Percentiles rank a stretch among this genome's conserved stretches.
Conservation (phyloP, 1,284 basidiomycete species). For the Fereydounia khargensis region DNA sequence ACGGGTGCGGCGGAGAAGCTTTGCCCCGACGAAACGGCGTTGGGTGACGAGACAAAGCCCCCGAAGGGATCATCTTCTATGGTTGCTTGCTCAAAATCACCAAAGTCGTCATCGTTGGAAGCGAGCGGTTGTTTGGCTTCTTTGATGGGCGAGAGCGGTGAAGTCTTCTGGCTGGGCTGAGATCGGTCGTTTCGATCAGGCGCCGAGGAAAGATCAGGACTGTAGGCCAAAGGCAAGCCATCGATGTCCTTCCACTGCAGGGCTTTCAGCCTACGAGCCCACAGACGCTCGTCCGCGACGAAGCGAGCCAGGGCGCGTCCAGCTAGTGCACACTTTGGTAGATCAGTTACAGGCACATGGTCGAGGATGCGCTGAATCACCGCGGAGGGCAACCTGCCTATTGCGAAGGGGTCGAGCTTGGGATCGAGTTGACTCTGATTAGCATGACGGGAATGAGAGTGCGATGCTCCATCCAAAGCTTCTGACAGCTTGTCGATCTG, state of each 20-base stretch:
- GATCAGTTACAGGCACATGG: conserved; percentile 22
- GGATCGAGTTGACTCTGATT: background rate
- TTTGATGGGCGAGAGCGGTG: background rate
- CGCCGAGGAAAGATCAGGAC: conserved; percentile 12
- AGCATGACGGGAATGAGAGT: background rate
- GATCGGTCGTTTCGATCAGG: background rate
- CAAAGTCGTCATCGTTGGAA: conserved; percentile 76
- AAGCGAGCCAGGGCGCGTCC: conserved; percentile 31
- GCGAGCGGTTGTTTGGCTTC: background rate
- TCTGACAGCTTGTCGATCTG: no score
- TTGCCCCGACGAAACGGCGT: conserved; percentile 7
- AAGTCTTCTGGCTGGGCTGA: no score
- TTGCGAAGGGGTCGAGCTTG: conserved; percentile 21
- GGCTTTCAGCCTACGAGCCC: conserved; percentile 21
- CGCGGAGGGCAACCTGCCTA: conserved; percentile 20
- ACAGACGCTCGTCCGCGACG: conserved; percentile 39
- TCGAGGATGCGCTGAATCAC: conserved; percentile 31
- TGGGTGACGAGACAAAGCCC: conserved; percentile 64
- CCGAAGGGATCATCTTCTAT: conserved; percentile 56
- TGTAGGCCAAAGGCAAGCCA: conserved; percentile 17
- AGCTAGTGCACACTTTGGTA: conserved; percentile 24
- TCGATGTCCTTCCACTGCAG: conserved; percentile 32
- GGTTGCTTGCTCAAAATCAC: conserved; percentile 25
- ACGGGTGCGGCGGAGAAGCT: conserved; percentile 26
- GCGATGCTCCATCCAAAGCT: background rate